A percentile compares a stretch with the other conserved stretches of the same genome.
These are phyloP conservation scores for Aureobasidium sp. DNA, from an alignment of 2,329 filamentous ascomycete genomes.

Conservation along the genomic window DNA sequence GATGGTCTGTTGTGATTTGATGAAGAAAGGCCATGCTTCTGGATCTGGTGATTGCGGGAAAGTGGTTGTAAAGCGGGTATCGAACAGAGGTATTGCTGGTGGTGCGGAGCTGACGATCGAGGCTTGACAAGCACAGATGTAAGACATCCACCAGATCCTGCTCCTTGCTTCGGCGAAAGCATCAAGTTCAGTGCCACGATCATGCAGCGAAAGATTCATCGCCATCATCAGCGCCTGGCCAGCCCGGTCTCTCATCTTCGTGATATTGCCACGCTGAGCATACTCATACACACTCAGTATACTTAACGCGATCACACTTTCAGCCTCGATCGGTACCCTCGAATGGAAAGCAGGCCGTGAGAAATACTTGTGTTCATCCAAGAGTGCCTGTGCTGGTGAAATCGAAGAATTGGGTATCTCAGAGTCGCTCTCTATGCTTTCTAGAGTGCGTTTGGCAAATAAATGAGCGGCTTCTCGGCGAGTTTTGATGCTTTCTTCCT, in stretches of 20 bases:
- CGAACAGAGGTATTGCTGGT: conserved; percentile 39
- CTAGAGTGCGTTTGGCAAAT: conserved; percentile 42
- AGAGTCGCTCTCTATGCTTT: conserved; percentile 44
- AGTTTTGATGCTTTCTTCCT: conserved; percentile 37
- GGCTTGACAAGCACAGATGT: conserved; percentile 45
- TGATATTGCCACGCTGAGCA: conserved; percentile 46
- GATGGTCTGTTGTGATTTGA: conserved; percentile 13
- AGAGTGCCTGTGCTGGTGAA: conserved; percentile 41
- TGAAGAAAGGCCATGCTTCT: conserved; percentile 13
- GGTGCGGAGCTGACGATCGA: conserved; percentile 45
- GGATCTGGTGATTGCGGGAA: conserved; percentile 10
- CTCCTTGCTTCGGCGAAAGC: conserved; percentile 41
- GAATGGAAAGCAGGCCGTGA: conserved; percentile 40
- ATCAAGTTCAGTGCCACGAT: conserved; percentile 32
- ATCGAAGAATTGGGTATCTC: conserved; percentile 41
- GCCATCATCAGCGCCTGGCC: conserved; percentile 43
- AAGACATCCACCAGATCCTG: conserved; percentile 51
- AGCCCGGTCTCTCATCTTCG: conserved; percentile 45
- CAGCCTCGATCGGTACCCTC: conserved; percentile 39
- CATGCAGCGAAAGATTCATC: conserved; percentile 41
- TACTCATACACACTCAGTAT: conserved; percentile 49
- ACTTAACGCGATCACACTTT: conserved; percentile 43
- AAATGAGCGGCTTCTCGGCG: conserved; percentile 45
- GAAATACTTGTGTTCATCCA: conserved; percentile 29
- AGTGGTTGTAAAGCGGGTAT: conserved; percentile 40